Evolutionary conservation across 169 alveolate genomes (phyloP), one percentile per base, ranked within the genome.

Genomic region (Plasmodium vivax): DNA sequence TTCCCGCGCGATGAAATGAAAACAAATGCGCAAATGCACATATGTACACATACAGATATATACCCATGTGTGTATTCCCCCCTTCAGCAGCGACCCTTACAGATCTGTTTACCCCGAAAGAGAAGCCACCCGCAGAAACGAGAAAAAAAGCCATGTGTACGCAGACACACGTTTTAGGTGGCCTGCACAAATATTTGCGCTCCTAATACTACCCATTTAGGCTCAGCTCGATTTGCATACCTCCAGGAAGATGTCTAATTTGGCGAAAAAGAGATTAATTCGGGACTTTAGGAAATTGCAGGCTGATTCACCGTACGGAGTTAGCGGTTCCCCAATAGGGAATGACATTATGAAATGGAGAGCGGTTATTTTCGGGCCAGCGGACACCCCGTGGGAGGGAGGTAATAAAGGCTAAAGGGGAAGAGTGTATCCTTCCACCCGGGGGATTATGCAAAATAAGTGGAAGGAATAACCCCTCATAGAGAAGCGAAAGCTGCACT

Each of bases 361-460:
- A 62, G 99, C 99, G 12, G 99, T 98, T n/a, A 98, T 99, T 68
- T 98, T 98, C 75, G 99, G 99, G 30, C 99, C 99, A 41, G 98
- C 98, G 79, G 98, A 98, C 90, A 98, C 99, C 30, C 99, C 99
- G 30, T 99, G 99, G 99, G 99, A 99, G 93, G 99, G 99, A 93
- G 99, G 99, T 92, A 94, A n/a, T 95, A 43, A 16, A 19, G 36
- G 14, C 27, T 36, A 41, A 47, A 36, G 41, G 47, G 10, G 32
- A 32, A n/a, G 43, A 32, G 19, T 43, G 14, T 27, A 51, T 51
- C 62, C 62, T 14, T 2, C 62, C 58, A n/a, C 58, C n/a, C 8
- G 9, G 8, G 8, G 62, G 62, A 51, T 16, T 14, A 73, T 19
- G 80, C 82, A 96, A 96, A 68, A 96, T 74, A 82, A 82, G 96